Percentiles rank a stretch among this genome's conserved stretches.
phyloP scores from a whole-genome alignment of 441 rosid species.

The Pelargonium fulgidum region DNA sequence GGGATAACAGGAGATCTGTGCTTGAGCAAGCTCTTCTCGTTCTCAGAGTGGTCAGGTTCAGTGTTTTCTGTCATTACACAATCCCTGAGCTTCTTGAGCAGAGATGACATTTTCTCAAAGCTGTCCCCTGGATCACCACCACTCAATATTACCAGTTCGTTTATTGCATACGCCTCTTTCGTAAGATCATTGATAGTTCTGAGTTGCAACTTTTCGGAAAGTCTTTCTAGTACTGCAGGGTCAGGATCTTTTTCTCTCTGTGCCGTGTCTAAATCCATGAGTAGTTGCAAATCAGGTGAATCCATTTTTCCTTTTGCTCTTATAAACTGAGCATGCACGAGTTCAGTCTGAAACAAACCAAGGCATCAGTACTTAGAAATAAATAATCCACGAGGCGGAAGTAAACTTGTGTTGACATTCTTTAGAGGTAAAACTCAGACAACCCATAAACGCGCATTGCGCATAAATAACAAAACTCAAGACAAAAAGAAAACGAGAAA shows the following conservation, averaged over 20 bases:
- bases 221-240: constrained; percentile 50
- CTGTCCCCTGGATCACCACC: constrained; percentile 53
- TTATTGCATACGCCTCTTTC: constrained; percentile 72
- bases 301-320: constrained; percentile 67
- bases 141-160: constrained; percentile 54
- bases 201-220: constrained; percentile 73
- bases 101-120: constrained; percentile 55
- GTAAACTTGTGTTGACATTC: too few species aligned
- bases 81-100: constrained; percentile 68
- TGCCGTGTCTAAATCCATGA: constrained; percentile 55
- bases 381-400: background rate
- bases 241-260: constrained; percentile 54
- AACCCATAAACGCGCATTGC: too few species aligned
- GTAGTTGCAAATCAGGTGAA: constrained; percentile 52
- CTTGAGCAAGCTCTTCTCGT: constrained; percentile 38
- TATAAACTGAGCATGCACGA: constrained; percentile 75
- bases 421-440: too few species aligned
- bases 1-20: constrained; percentile 94
- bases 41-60: constrained; percentile 39
- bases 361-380: background rate
- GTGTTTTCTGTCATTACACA: constrained; percentile 46
- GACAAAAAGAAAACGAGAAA: too few species aligned
- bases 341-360: constrained; percentile 46
- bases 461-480: too few species aligned
- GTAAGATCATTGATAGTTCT: constrained; percentile 62